Evolutionary conservation across 495 filamentous ascomycete species (phyloP), one percentile per base, ranked within the genome.

Genomic region (Cairneyella variabilis): DNA sequence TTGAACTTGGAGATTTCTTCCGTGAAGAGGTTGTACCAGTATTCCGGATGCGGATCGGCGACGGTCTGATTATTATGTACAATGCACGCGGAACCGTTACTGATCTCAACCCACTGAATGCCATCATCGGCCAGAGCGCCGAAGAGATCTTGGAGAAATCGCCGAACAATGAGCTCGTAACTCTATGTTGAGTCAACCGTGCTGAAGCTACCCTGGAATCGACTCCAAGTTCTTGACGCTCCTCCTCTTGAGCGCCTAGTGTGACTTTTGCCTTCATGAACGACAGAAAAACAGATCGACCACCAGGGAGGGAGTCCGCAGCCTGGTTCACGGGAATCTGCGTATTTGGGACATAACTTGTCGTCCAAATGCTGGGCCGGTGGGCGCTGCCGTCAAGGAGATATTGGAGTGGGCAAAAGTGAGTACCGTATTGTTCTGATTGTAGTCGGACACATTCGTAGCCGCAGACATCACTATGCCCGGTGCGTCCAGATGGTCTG

Each of bases 51-150:
- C 2, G 43, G 25, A 30, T 26, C 17, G 8, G 43, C 43, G 25
- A 46, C 43, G 28, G 28, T 32, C 14, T 7, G 14, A 14, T 32
- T 32, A 14, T 32, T 6, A 6, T 6, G 28, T 6, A 32, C 7
- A 14, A 32, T 6, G 28, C 14, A 14, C 14, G 28, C 28, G 28
- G 28, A 7, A 11, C 43, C 43, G 25, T 46, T 46, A 17, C 43
- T 20, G 28, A 46, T 46, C n/a, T 46, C 43, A n/a, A 28, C 43
- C 43, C 43, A 46, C 28, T 46, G 43, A 46, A 46, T 46, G 14
- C 28, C 43, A 28, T 46, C 43, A 10, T 26, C 43, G 3, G 43
- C 43, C 8, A 46, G 17, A 4, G 43, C 43, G 17, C 8, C 25
- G n/a, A 46, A 26, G 21, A 46, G 23, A n/a, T 14, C 9, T 28